Evolutionary conservation across 2,329 filamentous ascomycete species (phyloP).

Genomic region (Endoconidiophora laricicola): DNA sequence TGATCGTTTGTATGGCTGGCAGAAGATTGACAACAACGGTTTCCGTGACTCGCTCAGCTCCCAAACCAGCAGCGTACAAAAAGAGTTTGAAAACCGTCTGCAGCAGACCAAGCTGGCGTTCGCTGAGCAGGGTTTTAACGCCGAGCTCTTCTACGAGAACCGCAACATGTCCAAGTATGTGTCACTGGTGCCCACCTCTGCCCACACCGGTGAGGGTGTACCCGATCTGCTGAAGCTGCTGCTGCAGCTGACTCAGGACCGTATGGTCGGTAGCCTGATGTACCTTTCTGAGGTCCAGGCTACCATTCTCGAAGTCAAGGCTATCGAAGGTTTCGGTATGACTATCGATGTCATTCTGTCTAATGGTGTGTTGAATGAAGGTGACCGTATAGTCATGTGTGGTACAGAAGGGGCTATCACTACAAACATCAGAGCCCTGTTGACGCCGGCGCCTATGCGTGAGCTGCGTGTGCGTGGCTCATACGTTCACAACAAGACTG

Average conservation of each 20-base stretch:
- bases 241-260: slow-evolving; percentile 79
- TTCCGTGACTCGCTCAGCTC: slow-evolving; percentile 83
- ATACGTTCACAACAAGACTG: slow-evolving; percentile 98
- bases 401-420: slow-evolving; percentile 92
- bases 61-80: slow-evolving; percentile 84
- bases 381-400: slow-evolving; percentile 85
- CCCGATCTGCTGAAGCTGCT: slow-evolving; percentile 97
- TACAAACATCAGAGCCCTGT: slow-evolving; percentile 84
- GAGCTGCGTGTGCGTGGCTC: slow-evolving; percentile 88
- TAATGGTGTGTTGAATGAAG: slow-evolving; percentile 87
- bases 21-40: slow-evolving; percentile 95
- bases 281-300: slow-evolving; percentile 96
- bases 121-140: slow-evolving; percentile 93
- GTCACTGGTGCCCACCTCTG: slow-evolving; percentile 92
- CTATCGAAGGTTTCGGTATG: slow-evolving; percentile 95
- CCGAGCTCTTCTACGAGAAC: slow-evolving; percentile 93
- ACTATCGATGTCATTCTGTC: slow-evolving; percentile 95
- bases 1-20: slow-evolving; percentile 97
- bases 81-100: slow-evolving; percentile 82
- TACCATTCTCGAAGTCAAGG: slow-evolving; percentile 96
- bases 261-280: slow-evolving; percentile 95
- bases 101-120: slow-evolving; percentile 87
- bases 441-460: slow-evolving; percentile 84
- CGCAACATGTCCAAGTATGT: slow-evolving; percentile 90
- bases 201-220: slow-evolving; percentile 97